Conservation (phyloP, 495 filamentous ascomycete genomes). For the Neurospora intermedia region DNA sequence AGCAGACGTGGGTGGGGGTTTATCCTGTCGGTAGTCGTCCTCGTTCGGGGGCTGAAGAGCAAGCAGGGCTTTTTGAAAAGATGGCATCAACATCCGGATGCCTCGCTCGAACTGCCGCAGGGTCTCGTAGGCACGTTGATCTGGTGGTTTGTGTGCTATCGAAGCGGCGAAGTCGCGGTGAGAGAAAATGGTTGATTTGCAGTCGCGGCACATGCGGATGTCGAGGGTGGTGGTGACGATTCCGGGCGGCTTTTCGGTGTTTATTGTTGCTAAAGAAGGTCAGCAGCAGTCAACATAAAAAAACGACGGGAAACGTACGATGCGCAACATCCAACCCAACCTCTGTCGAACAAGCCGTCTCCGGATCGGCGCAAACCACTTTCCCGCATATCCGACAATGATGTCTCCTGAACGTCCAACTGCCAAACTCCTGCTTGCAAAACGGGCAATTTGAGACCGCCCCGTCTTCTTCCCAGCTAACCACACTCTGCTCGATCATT, state of each 20-base stretch:
- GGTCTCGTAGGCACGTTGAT: slow-evolving; percentile 76
- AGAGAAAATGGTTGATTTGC: slow-evolving; percentile 73
- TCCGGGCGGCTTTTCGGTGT: slow-evolving; percentile 46
- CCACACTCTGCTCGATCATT: slow-evolving; percentile 76
- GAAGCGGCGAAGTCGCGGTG: slow-evolving; percentile 72
- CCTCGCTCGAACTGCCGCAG: slow-evolving; percentile 82
- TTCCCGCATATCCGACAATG: slow-evolving; percentile 89
- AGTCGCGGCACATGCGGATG: slow-evolving; percentile 85
- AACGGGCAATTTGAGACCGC: slow-evolving; percentile 75
- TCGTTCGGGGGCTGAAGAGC: slow-evolving; percentile 31
- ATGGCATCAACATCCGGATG: slow-evolving; percentile 72
- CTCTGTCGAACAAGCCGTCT: slow-evolving; percentile 76
- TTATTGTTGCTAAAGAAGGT: slow-evolving; percentile 32
- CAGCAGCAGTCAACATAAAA: not conserved
- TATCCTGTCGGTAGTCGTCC: slow-evolving; percentile 48
- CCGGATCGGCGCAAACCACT: slow-evolving; percentile 80
- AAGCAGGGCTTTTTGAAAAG: slow-evolving; percentile 70
- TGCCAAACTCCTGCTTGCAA: slow-evolving; percentile 87
- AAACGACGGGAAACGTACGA: slow-evolving; percentile 37
- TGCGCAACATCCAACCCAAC: slow-evolving; percentile 64
- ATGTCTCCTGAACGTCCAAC: slow-evolving; percentile 80
- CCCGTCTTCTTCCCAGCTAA: slow-evolving; percentile 90
- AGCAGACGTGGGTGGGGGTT: slow-evolving; percentile 45
- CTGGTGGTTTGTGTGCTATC: slow-evolving; percentile 54
- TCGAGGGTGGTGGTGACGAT: slow-evolving; percentile 45